Conservation (phyloP, 164 flowering plant species). For the Santalum album region DNA sequence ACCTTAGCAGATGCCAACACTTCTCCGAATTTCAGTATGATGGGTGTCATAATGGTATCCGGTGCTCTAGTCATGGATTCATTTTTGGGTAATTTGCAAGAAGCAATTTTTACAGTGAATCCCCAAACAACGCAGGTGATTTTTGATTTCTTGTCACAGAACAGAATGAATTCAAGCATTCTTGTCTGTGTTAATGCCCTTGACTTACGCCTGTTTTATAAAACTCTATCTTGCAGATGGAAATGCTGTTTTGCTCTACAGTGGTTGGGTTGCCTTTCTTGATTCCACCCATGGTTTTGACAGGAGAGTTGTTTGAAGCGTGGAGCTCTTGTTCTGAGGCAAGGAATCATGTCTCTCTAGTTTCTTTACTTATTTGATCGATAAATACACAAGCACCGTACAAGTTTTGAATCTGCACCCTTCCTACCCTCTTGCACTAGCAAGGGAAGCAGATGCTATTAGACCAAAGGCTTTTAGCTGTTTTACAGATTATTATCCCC, state of each 20-base stretch:
- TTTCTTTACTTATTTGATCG: too few relatives aligned
- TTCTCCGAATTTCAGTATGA: conserved; percentile 62
- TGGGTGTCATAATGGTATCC: conserved; percentile 8
- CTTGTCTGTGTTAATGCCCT: neutral
- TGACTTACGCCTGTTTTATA: neutral
- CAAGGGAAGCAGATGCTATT: too few relatives aligned
- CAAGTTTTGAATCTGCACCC: too few relatives aligned
- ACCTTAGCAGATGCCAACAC: conserved; percentile 71
- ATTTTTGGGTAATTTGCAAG: conserved; percentile 74
- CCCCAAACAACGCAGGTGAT: conserved; percentile 85
- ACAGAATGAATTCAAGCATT: neutral
- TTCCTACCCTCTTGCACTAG: too few relatives aligned
- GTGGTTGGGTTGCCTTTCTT: conserved; percentile 26
- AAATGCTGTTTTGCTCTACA: conserved; percentile 30
- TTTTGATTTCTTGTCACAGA: neutral
- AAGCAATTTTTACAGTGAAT: conserved; percentile 80
- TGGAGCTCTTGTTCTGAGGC: conserved; percentile 28
- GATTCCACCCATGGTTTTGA: conserved; percentile 25
- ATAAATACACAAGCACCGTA: too few relatives aligned
- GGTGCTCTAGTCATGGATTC: conserved; percentile 30
- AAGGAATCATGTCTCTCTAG: too few relatives aligned
- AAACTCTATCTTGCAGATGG: conserved; percentile 15
- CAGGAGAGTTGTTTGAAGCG: conserved; percentile 27
- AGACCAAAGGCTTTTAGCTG: too few relatives aligned
- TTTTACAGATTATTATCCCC: too few relatives aligned